A percentile compares a stretch with the other conserved stretches of the same genome.
Conservation (phyloP, 495 filamentous ascomycete genomes). For the Lineolata rhizophorae region DNA sequence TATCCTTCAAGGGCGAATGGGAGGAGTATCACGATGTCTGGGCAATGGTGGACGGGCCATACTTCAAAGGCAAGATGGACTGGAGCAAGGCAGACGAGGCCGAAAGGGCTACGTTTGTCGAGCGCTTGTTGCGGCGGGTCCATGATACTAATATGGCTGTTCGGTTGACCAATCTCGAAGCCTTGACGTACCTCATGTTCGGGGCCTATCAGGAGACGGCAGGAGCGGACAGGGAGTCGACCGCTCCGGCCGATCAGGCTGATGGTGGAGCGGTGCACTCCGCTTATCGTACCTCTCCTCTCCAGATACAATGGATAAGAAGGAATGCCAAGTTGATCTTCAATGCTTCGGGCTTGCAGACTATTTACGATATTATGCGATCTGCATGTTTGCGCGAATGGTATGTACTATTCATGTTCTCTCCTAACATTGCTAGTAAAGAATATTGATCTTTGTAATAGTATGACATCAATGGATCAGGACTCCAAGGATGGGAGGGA, state of each 20-base stretch:
- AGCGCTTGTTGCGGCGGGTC: conserved; percentile 1
- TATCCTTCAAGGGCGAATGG: conserved; percentile 50
- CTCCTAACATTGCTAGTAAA: conserved; percentile 1
- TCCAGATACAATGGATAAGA: conserved; percentile 17
- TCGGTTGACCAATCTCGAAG: conserved; percentile 33
- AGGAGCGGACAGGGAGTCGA: conserved; percentile 12
- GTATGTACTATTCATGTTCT: conserved; percentile 1
- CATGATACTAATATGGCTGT: conserved; percentile 7
- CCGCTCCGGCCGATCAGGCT: background rate
- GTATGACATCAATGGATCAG: no score
- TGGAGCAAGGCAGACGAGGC: conserved; percentile 30
- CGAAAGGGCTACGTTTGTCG: conserved; percentile 11
- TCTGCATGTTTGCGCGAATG: conserved; percentile 8
- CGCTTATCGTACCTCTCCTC: conserved; percentile 8
- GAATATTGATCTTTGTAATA: no score
- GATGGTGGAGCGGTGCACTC: background rate
- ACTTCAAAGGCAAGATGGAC: conserved; percentile 9
- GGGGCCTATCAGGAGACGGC: conserved; percentile 62
- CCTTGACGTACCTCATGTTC: conserved; percentile 53
- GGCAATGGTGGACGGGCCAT: conserved; percentile 16
- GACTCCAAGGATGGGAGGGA: no score
- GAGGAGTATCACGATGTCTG: conserved; percentile 20
- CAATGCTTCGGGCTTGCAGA: conserved; percentile 11
- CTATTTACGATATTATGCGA: conserved; percentile 7
- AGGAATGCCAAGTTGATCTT: conserved; percentile 13